Percentiles rank a stretch among this genome's conserved stretches.
Evolutionary conservation across 2,329 filamentous ascomycete species (phyloP).

Genomic region (Fusarium nygamai): DNA sequence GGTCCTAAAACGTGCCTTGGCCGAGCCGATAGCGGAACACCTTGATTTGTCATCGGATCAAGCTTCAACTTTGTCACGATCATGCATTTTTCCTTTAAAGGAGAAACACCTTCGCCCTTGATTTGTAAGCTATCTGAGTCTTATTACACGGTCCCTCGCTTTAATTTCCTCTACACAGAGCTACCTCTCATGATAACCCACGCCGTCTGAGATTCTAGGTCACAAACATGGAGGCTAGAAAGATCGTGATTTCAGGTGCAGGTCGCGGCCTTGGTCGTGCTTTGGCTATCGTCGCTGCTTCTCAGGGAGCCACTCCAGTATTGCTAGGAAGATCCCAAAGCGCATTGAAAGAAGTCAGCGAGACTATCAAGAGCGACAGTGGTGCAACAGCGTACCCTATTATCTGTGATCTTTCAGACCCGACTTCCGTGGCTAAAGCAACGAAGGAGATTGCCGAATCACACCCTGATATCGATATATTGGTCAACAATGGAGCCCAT

Average conservation of each 20-base stretch:
- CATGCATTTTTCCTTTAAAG: neutral
- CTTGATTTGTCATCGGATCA: neutral
- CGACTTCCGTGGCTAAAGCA: neutral
- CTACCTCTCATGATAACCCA: neutral
- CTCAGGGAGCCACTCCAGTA: neutral
- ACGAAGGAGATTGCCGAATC: neutral
- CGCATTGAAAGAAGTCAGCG: neutral
- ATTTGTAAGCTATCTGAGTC: accelerated
- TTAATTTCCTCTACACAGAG: accelerated
- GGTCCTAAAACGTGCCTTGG: accelerated
- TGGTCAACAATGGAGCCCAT: neutral
- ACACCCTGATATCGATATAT: neutral
- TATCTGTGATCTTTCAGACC: neutral
- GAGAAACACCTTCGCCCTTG: accelerated
- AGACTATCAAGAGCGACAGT: neutral
- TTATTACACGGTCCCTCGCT: too few relatives aligned
- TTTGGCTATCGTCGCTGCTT: neutral
- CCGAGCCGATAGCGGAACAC: neutral
- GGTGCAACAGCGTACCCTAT: neutral
- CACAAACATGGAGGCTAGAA: neutral
- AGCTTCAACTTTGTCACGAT: neutral
- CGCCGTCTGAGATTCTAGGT: neutral
- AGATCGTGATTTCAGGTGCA: neutral
- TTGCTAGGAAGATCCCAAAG: neutral
- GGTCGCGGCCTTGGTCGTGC: neutral